Percentiles rank a stretch among this genome's conserved stretches.
These are phyloP conservation scores for Astrothelium subdiscretum DNA, from an alignment of 495 filamentous ascomycete species.

Conservation along the genomic window DNA sequence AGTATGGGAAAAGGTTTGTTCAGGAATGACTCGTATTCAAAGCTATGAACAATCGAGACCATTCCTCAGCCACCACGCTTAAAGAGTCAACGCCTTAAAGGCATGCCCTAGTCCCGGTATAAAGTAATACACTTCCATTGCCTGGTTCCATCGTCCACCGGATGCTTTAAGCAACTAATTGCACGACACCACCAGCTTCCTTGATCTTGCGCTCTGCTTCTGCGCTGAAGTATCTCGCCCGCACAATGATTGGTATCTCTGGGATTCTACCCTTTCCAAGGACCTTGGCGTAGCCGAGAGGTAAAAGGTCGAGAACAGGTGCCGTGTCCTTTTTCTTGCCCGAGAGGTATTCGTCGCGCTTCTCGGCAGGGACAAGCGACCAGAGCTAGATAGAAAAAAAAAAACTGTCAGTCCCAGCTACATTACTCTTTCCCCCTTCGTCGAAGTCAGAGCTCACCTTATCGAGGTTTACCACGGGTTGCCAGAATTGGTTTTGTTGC, in stretches of 20 bases:
- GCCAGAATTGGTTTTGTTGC: slow-evolving; percentile 82
- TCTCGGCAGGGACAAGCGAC: slow-evolving; percentile 70
- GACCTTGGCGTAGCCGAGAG: slow-evolving; percentile 86
- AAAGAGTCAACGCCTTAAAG: slow-evolving; percentile 1
- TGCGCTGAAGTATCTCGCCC: slow-evolving; percentile 76
- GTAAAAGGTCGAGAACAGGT: slow-evolving; percentile 83
- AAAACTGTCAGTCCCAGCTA: slow-evolving; percentile 4
- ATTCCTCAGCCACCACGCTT: slow-evolving; percentile 3
- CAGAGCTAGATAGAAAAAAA: slow-evolving; percentile 45
- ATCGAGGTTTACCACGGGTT: slow-evolving; percentile 81
- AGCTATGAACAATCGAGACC: background rate
- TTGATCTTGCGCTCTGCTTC: slow-evolving; percentile 92
- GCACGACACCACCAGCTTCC: slow-evolving; percentile 79
- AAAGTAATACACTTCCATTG: background rate
- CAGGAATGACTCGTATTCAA: slow-evolving; percentile 3
- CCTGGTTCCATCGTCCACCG: background rate
- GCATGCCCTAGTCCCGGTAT: background rate
- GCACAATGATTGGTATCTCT: slow-evolving; percentile 73
- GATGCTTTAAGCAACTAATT: slow-evolving; percentile 65
- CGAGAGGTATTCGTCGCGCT: slow-evolving; percentile 70
- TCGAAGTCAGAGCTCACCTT: slow-evolving; percentile 47
- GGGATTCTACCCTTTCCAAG: slow-evolving; percentile 87
- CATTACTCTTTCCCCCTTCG: slow-evolving; percentile 3
- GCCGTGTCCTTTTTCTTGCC: slow-evolving; percentile 66
- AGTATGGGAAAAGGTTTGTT: background rate